These are phyloP conservation scores for Ascoidea asiatica DNA, from an alignment of 805 yeast genomes.

Conservation along the genomic window DNA sequence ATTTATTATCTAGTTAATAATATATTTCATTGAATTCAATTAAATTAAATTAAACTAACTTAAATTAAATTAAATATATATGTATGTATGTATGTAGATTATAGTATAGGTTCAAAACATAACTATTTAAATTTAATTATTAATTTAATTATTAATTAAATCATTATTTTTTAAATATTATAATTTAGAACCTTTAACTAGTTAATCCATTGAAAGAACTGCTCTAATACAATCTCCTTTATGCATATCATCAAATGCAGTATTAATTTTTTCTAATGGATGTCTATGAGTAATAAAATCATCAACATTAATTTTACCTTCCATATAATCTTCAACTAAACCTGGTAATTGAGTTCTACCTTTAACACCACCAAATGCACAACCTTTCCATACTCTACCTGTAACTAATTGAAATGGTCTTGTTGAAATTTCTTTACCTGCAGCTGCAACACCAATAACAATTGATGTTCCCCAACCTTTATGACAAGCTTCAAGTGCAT, in stretches of 20 bases:
- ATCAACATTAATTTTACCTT: constrained; percentile 75
- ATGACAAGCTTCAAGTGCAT: constrained; percentile 93
- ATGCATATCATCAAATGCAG: constrained; percentile 92
- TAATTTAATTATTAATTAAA: too few relatives aligned
- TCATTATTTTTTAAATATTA: too few relatives aligned
- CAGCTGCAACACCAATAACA: constrained; percentile 96
- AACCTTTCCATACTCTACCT: constrained; percentile 98
- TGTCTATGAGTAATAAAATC: constrained; percentile 92
- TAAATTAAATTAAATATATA: too few relatives aligned
- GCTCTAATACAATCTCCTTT: constrained; percentile 91
- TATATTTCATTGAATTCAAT: too few relatives aligned
- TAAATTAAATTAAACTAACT: too few relatives aligned
- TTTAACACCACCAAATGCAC: constrained; percentile 99
- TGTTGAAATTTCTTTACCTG: constrained; percentile 92
- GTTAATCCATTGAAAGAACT: constrained; percentile 37
- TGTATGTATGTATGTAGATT: too few relatives aligned
- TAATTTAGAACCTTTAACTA: neutral
- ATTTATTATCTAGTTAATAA: constrained; percentile 16
- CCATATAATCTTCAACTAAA: constrained; percentile 72
- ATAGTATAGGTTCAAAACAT: too few relatives aligned
- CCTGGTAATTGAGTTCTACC: constrained; percentile 94
- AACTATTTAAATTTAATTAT: too few relatives aligned
- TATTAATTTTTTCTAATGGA: constrained; percentile 62
- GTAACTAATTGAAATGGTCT: constrained; percentile 98
- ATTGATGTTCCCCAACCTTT: constrained; percentile 98